Evolutionary conservation across 1,284 basidiomycete genomes (phyloP), one percentile per base, ranked within the genome.

Genomic region (Austroboletus novae-zelandiae): DNA sequence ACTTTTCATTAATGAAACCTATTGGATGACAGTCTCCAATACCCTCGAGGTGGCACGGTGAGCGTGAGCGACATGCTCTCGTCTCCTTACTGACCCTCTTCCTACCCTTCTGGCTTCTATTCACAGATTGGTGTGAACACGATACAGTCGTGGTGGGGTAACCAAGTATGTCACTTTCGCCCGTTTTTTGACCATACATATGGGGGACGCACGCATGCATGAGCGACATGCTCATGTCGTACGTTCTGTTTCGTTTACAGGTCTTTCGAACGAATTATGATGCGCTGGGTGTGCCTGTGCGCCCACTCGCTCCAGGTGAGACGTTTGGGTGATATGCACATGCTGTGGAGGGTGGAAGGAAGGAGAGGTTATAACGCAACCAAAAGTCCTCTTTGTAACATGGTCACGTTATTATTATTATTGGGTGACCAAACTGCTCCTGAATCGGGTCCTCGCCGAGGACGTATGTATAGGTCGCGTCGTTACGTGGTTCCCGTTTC

Each of bases 131-230:
- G 81, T 2, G 29, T 49, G 14, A 52, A 62, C 31, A 75, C 61
- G 20, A 65, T 83, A 45, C 61, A 65, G 18, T 58, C 48, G 0
- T 83, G 81, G 81, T 81, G 79, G 79, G 80, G 79, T 9, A 82
- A 80, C 55, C 75, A 68, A 6, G 69, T 66, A 35, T 42, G 37
- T 39, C 18, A 5, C n/a, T 20, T 20, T 18, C 20, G 18, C 37
- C 37, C 7, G 60, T 1, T n/a, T 25, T n/a, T n/a, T n/a, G n/a
- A n/a, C n/a, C n/a, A n/a, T n/a, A n/a, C n/a, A n/a, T n/a, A n/a
- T n/a, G n/a, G n/a, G n/a, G n/a, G n/a, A n/a, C n/a, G n/a, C n/a
- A n/a, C n/a, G n/a, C n/a, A n/a, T n/a, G n/a, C n/a, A n/a, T n/a
- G n/a, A n/a, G n/a, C n/a, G n/a, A n/a, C 15, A 36, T 3, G 11